Percentiles rank a stretch among this genome's conserved stretches.
phyloP scores from a whole-genome alignment of 805 yeast species.

The Yarrowia yakushimensis region DNA sequence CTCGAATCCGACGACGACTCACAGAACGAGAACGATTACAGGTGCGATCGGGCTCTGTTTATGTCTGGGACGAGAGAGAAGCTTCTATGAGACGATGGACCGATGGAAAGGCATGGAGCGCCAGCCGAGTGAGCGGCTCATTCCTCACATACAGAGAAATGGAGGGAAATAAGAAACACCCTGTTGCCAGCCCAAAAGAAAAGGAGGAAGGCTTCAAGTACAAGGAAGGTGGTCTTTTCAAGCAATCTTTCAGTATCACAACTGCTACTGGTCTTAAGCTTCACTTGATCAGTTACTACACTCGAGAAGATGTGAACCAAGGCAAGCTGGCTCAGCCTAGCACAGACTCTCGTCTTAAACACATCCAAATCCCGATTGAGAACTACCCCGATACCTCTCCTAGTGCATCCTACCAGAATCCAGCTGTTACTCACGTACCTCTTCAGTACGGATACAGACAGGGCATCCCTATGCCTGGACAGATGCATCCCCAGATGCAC shows the following conservation, averaged over 20 bases:
- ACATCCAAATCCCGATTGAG: slow-evolving; percentile 37
- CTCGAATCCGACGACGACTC: slow-evolving; percentile 55
- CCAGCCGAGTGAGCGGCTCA: slow-evolving; percentile 63
- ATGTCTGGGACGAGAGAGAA: slow-evolving; percentile 67
- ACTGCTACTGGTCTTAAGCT: slow-evolving; percentile 51
- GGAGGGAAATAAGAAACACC: slow-evolving; percentile 37
- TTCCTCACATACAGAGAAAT: slow-evolving; percentile 63
- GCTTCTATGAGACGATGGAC: slow-evolving; percentile 77
- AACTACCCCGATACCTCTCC: slow-evolving; percentile 28
- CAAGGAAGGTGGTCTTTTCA: slow-evolving; percentile 53
- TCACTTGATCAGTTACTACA: slow-evolving; percentile 58
- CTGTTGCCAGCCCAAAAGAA: not conserved
- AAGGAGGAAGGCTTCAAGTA: slow-evolving; percentile 39
- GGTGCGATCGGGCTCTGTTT: slow-evolving; percentile 58
- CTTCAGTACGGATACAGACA: slow-evolving; percentile 17
- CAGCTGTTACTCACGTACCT: slow-evolving; percentile 11
- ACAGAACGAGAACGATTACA: slow-evolving; percentile 52
- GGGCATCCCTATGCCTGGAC: slow-evolving; percentile 16
- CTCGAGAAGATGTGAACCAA: slow-evolving; percentile 34
- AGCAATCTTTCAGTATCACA: slow-evolving; percentile 59
- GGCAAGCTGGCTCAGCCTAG: slow-evolving; percentile 43
- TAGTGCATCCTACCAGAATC: slow-evolving; percentile 28
- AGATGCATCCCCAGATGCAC: slow-evolving; percentile 11
- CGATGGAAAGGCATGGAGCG: slow-evolving; percentile 71
- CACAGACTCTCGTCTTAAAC: slow-evolving; percentile 42